Evolutionary conservation across 1,284 basidiomycete species (phyloP).

Genomic region (Pascua guehoae): DNA sequence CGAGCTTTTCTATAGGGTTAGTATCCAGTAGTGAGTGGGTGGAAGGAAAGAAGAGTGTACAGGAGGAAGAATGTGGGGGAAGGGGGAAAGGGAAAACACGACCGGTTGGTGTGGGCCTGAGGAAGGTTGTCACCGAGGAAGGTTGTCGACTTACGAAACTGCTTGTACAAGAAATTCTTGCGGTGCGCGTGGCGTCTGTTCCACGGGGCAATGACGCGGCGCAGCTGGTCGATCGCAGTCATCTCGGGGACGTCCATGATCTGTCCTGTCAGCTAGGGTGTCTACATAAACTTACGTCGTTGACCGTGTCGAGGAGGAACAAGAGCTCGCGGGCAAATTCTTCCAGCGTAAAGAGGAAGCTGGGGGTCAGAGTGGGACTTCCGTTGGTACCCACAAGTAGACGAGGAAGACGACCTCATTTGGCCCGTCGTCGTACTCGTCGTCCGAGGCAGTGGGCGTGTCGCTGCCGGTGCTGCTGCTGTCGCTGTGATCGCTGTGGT

Average conservation of each 20-base stretch:
- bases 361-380: conserved; percentile 54
- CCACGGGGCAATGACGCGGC: conserved; percentile 21
- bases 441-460: conserved; percentile 1
- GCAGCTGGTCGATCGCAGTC: conserved; percentile 32
- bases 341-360: conserved; percentile 89
- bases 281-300: conserved; percentile 46
- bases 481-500: conserved; percentile 25
- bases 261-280: conserved; percentile 17
- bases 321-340: conserved; percentile 81
- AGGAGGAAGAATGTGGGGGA: no score
- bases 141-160: conserved; percentile 31
- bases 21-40: no score
- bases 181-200: neutral
- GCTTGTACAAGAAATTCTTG: conserved; percentile 33
- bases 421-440: conserved; percentile 26
- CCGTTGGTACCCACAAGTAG: conserved; percentile 66
- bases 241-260: conserved; percentile 28
- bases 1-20: conserved; percentile 57
- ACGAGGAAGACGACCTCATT: conserved; percentile 69
- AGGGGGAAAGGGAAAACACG: no score
- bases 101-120: no score
- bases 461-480: conserved; percentile 21
- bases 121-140: no score
- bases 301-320: conserved; percentile 74
- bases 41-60: no score